Base-by-base conservation (phyloP, 768 basidiomycete species). In the Rhodotorula paludigena region DNA sequence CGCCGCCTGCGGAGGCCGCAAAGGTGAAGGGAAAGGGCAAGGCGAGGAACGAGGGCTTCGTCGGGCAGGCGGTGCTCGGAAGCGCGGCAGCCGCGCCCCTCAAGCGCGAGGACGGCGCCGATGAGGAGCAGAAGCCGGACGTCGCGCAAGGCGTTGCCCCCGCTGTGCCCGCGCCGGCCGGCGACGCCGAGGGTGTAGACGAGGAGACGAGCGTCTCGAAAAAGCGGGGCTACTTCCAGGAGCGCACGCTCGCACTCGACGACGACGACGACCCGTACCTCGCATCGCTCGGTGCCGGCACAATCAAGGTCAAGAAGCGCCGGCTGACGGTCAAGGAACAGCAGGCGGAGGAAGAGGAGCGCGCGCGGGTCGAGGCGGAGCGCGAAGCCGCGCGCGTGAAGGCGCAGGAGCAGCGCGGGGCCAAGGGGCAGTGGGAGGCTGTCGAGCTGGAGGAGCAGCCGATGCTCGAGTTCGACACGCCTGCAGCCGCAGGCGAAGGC, bases 251-350 rank as follows among this genome's bases (percentile, higher is more conserved):
- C 44, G 21, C 30, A 6, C 18, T 23, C 52, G 32, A 49, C 49
- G 36, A 32, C 33, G 65, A 64, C 48, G 64, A 63, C 45, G 63
- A 61, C 32, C 49, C 56, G 5, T 63, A 57, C 38, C 55, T 63
- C n/a, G 41, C n/a, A 1, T 25, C 21, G 16, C 8, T 11, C 45
- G 45, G 45, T 25, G 45, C 42, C 8, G 57, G 21, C 15, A 25
- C 30, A 48, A 59, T 72, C 60, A 68, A 68, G 30, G 47, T 72
- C 51, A 72, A 72, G 54, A 60, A 67, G 35, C 58, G 62, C 30
- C 51, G 66, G 28, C 35, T 72, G 47, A 72, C 71, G 49, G 52
- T 72, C 35, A 59, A 60, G 53, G 71, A 72, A 54, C 66, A 72
- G 48, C 25, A 55, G 45, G 62, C 44, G 25, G 52, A 45, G 28